Percentiles rank a stretch among this genome's conserved stretches.
phyloP scores from a whole-genome alignment of 768 basidiomycete species.

The Leccinum barrowsii region DNA sequence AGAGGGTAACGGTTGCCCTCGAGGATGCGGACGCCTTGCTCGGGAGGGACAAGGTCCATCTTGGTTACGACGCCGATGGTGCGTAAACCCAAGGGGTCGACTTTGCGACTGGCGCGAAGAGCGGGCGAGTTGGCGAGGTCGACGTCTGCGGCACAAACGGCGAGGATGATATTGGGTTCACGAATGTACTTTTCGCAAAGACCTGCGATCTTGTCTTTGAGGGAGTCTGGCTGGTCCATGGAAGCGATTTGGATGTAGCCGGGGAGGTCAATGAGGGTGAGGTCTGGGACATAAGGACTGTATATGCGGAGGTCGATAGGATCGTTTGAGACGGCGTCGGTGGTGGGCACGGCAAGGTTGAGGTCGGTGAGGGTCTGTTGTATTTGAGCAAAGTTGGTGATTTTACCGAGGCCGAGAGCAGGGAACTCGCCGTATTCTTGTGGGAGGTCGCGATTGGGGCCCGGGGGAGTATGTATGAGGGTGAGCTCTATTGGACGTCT shows the following conservation, averaged over 20 bases:
- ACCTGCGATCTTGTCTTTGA: slow-evolving; percentile 87
- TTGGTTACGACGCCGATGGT: slow-evolving; percentile 98
- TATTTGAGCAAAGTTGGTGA: slow-evolving; percentile 87
- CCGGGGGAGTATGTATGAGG: slow-evolving; percentile 81
- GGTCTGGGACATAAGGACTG: slow-evolving; percentile 92
- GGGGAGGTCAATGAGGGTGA: slow-evolving; percentile 95
- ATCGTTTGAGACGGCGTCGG: slow-evolving; percentile 88
- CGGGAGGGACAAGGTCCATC: slow-evolving; percentile 93
- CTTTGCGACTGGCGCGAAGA: slow-evolving; percentile 84
- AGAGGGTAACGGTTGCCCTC: slow-evolving; percentile 93
- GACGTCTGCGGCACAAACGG: slow-evolving; percentile 97
- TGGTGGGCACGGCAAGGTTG: slow-evolving; percentile 88
- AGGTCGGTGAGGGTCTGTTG: slow-evolving; percentile 92
- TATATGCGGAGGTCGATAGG: slow-evolving; percentile 97
- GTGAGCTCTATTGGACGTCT: slow-evolving; percentile 97
- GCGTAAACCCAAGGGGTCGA: slow-evolving; percentile 91
- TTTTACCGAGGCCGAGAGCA: slow-evolving; percentile 80
- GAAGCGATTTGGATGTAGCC: slow-evolving; percentile 96
- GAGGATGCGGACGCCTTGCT: slow-evolving; percentile 77
- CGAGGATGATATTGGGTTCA: slow-evolving; percentile 99
- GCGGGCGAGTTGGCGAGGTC: slow-evolving; percentile 98
- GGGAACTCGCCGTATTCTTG: slow-evolving; percentile 95
- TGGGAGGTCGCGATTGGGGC: slow-evolving; percentile 45
- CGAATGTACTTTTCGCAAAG: slow-evolving; percentile 97
- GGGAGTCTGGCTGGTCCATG: slow-evolving; percentile 90